phyloP scores from a whole-genome alignment of 164 flowering plant species.

The Annona squamosa region DNA sequence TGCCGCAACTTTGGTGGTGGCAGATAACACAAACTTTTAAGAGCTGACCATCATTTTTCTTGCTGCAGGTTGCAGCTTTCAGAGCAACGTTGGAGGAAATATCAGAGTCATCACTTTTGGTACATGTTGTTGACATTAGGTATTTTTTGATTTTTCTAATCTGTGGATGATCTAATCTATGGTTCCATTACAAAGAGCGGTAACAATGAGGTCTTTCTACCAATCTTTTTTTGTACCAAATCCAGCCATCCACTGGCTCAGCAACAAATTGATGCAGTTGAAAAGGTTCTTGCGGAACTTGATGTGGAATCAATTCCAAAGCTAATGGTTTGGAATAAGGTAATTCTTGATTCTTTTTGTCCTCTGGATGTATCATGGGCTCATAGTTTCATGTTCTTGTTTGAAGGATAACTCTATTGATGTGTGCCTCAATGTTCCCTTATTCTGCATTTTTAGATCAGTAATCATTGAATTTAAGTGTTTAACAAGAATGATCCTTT shows the following conservation, averaged over 20 bases:
- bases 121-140: constrained; percentile 97
- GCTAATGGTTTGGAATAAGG: constrained; percentile 94
- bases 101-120: constrained; percentile 87
- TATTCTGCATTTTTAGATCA: not conserved
- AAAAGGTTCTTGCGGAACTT: constrained; percentile 74
- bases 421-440: not conserved
- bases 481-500: not conserved
- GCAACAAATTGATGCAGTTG: constrained; percentile 83
- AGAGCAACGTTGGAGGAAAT: constrained; percentile 96
- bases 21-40: no score
- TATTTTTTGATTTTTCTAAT: constrained; percentile 16
- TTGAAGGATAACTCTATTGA: not conserved
- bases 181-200: not conserved
- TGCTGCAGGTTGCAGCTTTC: constrained; percentile 86
- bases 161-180: not conserved
- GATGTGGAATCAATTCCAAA: constrained; percentile 74
- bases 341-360: constrained; percentile 10
- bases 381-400: not conserved
- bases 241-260: constrained; percentile 84
- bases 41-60: no score
- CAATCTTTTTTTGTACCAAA: constrained; percentile 11
- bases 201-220: not conserved
- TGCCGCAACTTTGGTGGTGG: constrained; percentile 16
- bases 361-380: not conserved
- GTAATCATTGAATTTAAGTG: not conserved